phyloP scores from a whole-genome alignment of 2,329 filamentous ascomycete species.

The Colletotrichum ledebouriae region DNA sequence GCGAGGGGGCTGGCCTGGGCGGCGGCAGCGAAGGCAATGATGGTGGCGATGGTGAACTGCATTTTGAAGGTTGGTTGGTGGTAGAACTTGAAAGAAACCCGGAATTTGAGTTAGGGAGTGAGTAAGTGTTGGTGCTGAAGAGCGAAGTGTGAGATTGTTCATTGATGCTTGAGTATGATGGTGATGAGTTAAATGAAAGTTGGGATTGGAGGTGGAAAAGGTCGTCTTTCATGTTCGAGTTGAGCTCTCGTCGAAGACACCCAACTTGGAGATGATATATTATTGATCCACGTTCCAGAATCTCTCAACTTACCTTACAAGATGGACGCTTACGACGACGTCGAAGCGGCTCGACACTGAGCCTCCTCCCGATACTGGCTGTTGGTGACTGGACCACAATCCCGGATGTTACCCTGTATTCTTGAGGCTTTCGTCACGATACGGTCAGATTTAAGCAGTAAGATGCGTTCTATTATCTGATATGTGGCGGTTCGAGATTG shows the following conservation, averaged over 20 bases:
- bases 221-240: not conserved
- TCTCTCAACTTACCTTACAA: not conserved
- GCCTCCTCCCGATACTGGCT: not conserved
- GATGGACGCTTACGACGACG: conserved; percentile 13
- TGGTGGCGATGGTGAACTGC: conserved; percentile 15
- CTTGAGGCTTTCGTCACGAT: conserved; percentile 9
- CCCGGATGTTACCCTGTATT: conserved; percentile 11
- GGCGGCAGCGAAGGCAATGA: conserved; percentile 22
- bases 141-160: conserved; percentile 1
- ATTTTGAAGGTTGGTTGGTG: conserved; percentile 17
- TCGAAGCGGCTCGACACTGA: conserved; percentile 13
- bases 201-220: conserved; percentile 7
- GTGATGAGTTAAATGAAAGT: conserved; percentile 9
- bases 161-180: conserved; percentile 18
- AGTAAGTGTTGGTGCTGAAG: conserved; percentile 13
- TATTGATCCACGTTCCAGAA: not conserved
- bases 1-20: conserved; percentile 17
- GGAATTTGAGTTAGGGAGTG: not conserved
- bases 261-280: not conserved
- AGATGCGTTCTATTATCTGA: conserved; percentile 5
- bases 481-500: conserved; percentile 12
- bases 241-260: not conserved
- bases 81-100: conserved; percentile 5
- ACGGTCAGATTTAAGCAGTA: not conserved
- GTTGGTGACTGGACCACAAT: not conserved